Evolutionary conservation across 345 rosid species (phyloP), one percentile per base, ranked within the genome.

Genomic region (Camelina laxa): DNA sequence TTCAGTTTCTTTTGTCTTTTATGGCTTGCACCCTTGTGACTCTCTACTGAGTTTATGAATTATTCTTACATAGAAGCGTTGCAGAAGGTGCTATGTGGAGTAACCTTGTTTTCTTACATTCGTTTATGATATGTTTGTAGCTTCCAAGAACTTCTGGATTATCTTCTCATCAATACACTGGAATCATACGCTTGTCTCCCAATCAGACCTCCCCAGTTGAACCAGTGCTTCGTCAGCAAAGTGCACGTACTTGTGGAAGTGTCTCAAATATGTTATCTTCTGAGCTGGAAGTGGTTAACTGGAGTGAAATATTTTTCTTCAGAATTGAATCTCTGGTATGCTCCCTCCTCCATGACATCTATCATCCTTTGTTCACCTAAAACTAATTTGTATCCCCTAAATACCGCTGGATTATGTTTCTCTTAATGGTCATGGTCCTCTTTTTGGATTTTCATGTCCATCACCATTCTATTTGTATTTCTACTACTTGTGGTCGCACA

Each of bases 251-350:
- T 49, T 75, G 90, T 69, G 97, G 97, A 75, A 77, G 83, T 75
- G 82, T 78, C 60, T 84, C 96, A 75, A 82, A 74, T 64, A 58
- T 72, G 57, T 73, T 75, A 3, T 80, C 92, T 60, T 80, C 90
- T 35, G 84, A 85, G 79, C 78, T 71, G 42, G 90, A 85, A 73
- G 59, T 80, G 58, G 89, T 90, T 65, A 66, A 77, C 75, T 95
- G 99, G 99, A 84, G 72, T 83, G 99, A 95, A 82, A 80, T 89
- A 51, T 90, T 92, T 85, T 92, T 92, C 87, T 92, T 95, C 77
- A 92, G 86, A 85, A 86, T 90, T 38, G 91, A 92, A 65, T 82
- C 88, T 36, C 78, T 68, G 85, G 99, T 95, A 89, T 67, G 42
- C 53, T 65, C 72, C 54, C 49, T 47, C 45, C 20, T 62, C 70